Evolutionary conservation across 768 basidiomycete species (phyloP).

Genomic region (Pulveroboletus sp.): DNA sequence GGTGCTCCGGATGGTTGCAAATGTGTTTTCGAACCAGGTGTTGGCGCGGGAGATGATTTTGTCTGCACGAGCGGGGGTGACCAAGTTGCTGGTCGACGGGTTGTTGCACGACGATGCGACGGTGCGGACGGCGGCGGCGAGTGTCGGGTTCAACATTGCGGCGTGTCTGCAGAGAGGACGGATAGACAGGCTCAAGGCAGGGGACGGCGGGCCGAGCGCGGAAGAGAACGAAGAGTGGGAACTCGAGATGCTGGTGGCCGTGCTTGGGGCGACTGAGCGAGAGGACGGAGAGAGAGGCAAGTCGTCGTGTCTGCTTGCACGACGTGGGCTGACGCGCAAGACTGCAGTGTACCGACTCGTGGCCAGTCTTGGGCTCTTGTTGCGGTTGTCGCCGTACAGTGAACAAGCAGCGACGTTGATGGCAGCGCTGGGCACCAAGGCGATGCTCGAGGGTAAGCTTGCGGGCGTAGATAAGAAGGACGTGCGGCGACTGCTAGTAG

Average conservation of each 20-base stretch:
- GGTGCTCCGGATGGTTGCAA: conserved; percentile 64
- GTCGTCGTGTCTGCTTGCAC: conserved; percentile 26
- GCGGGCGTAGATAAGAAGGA: conserved; percentile 59
- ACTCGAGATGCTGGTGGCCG: conserved; percentile 75
- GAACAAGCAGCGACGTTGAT: conserved; percentile 58
- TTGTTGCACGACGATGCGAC: conserved; percentile 65
- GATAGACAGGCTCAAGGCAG: conserved; percentile 40
- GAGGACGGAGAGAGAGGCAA: conserved; percentile 86
- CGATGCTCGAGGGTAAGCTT: conserved; percentile 53
- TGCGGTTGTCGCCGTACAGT: conserved; percentile 73
- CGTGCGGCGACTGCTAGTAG: conserved; percentile 59
- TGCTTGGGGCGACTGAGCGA: conserved; percentile 74
- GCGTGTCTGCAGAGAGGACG: conserved; percentile 62
- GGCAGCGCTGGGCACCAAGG: conserved; percentile 64
- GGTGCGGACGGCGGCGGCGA: conserved; percentile 79
- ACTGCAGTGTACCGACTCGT: conserved; percentile 73
- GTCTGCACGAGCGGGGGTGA: conserved; percentile 36
- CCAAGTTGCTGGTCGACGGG: conserved; percentile 58
- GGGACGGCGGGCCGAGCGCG: conserved; percentile 34
- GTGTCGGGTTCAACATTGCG: conserved; percentile 75
- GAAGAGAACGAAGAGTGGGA: conserved; percentile 80
- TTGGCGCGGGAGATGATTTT: conserved; percentile 42
- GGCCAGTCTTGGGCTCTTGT: conserved; percentile 72
- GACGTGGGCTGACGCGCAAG: neutral
- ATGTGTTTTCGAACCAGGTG: conserved; percentile 51